Base-by-base conservation (phyloP, 306 rosid species). In the Pyrus communis region DNA sequence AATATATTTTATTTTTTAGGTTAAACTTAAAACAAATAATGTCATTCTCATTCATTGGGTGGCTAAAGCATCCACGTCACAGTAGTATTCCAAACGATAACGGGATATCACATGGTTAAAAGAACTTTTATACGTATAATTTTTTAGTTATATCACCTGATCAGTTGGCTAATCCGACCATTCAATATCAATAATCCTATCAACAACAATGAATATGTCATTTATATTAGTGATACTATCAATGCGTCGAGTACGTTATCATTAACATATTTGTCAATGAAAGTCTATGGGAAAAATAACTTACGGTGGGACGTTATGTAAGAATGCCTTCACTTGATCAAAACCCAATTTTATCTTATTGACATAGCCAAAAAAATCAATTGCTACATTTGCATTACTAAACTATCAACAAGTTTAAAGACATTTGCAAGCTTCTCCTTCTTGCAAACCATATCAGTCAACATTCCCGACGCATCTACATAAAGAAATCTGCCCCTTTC, bases 381-480 rank as follows among this genome's bases (percentile, higher is more conserved):
- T 22, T 59, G 60, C 25, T 42, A 77, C 76, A 82, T 46, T 46
- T 33, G 51, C 78, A 75, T 49, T 59, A 58, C 45, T 62, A 91
- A 64, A 55, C 67, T 49, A 76, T 88, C 83, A n/a, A 85, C 77
- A 69, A 79, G 62, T 76, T 87, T 66, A 74, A 74, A 81, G 52
- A 73, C 75, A 69, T 81, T 77, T 57, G 75, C 71, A 12, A 67
- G 49, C 68, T 80, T 83, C 38, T 86, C 81, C 76, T 67, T 71
- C 61, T 84, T 73, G 81, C 83, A 88, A 61, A 80, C 86, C 63
- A 81, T 52, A 28, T 88, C 85, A 76, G 89, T 76, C 54, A 79
- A 58, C 78, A 70, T 71, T 11, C 42, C 55, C 93, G 97, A 91
- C 9, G 54, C 40, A 78, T 77, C 82, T 58, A 46, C 83, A 75